Conservation (phyloP, 805 yeast species). For the Candida tammaniensis region DNA sequence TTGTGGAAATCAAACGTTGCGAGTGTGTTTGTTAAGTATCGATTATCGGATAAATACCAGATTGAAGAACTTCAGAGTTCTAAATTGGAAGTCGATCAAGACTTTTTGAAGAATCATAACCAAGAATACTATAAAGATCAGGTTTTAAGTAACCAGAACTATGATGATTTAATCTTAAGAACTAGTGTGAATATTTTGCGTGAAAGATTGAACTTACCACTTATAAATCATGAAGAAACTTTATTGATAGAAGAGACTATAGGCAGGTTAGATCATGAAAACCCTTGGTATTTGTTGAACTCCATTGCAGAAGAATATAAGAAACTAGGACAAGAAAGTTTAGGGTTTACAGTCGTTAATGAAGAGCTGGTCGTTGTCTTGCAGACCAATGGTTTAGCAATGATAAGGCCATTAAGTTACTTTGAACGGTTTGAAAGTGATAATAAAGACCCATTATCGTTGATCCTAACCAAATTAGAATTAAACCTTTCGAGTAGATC, state of each 20-base stretch:
- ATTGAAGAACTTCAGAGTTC: not conserved
- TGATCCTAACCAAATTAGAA: constrained; percentile 21
- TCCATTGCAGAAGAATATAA: constrained; percentile 70
- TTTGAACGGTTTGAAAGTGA: constrained; percentile 24
- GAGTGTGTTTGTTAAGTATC: constrained; percentile 38
- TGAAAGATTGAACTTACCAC: constrained; percentile 26
- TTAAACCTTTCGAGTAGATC: constrained; percentile 29
- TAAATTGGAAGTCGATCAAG: constrained; percentile 12
- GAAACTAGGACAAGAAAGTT: constrained; percentile 57
- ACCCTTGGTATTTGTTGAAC: constrained; percentile 68
- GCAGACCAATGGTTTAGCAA: constrained; percentile 33
- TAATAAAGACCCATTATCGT: constrained; percentile 15
- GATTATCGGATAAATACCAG: constrained; percentile 6
- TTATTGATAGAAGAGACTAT: constrained; percentile 25
- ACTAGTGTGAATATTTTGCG: constrained; percentile 54
- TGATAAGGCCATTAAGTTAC: constrained; percentile 29
- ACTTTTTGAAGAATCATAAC: constrained; percentile 23
- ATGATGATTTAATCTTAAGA: constrained; percentile 46
- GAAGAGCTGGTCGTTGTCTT: constrained; percentile 19
- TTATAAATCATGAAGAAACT: not conserved
- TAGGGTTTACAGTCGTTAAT: constrained; percentile 39
- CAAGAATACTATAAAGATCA: constrained; percentile 41
- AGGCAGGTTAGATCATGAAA: constrained; percentile 22
- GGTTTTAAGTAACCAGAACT: constrained; percentile 44
- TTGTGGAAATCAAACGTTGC: constrained; percentile 67